A percentile compares a stretch with the other conserved stretches of the same genome.
These are phyloP conservation scores for Amanita thiersii DNA, from an alignment of 768 basidiomycete genomes.

Conservation along the genomic window DNA sequence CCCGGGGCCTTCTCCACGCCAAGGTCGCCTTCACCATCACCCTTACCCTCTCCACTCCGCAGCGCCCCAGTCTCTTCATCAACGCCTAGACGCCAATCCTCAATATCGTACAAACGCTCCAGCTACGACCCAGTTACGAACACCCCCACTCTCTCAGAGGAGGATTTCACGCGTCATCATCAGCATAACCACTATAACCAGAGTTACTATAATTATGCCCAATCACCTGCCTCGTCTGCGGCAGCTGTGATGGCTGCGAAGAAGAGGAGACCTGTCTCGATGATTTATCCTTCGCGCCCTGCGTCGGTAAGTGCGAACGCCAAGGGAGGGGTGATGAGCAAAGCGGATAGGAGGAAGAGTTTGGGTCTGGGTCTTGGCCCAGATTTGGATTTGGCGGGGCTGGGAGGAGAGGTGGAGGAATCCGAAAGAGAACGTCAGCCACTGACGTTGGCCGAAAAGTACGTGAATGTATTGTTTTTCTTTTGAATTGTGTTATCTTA, in stretches of 20 bases:
- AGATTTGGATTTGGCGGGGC: conserved; percentile 4
- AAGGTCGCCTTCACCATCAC: conserved; percentile 14
- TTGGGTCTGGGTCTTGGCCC: conserved; percentile 17
- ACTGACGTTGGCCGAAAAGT: conserved; percentile 68
- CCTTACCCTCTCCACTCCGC: conserved; percentile 15
- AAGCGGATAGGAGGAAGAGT: conserved; percentile 20
- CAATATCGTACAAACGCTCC: conserved; percentile 43
- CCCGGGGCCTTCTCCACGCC: too few relatives aligned
- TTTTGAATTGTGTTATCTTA: background rate
- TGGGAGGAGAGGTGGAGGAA: conserved; percentile 10
- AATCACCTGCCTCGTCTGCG: too few relatives aligned
- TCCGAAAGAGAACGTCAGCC: conserved; percentile 28
- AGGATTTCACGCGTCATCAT: too few relatives aligned
- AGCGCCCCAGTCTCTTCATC: conserved; percentile 10
- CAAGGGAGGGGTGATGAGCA: too few relatives aligned
- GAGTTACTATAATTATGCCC: background rate
- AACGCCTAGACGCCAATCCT: conserved; percentile 37
- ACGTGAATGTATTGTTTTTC: conserved; percentile 17
- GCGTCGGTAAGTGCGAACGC: background rate
- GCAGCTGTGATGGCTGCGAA: too few relatives aligned
- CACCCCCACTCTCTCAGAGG: background rate
- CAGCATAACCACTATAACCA: background rate
- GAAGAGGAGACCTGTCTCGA: background rate
- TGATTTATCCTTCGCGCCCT: background rate
- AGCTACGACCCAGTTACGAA: conserved; percentile 8